Base-by-base conservation (phyloP, 352 stramenopile genomes). In the Globisporangium paroecandrum region DNA sequence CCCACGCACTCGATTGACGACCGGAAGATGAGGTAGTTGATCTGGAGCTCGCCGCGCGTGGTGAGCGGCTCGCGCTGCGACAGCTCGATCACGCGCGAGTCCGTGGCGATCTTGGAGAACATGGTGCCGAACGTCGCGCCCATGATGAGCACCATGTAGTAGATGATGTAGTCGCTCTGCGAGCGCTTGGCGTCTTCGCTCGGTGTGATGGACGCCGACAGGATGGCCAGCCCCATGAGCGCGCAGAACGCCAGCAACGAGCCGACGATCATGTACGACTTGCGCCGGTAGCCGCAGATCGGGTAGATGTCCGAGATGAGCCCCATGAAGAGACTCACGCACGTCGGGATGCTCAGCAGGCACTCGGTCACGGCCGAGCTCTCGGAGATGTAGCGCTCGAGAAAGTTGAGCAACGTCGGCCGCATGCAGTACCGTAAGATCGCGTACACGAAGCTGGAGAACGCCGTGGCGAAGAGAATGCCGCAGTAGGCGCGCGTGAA, bases 251-350 rank as follows among this genome's bases (percentile, higher is more conserved):
- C 85, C 18, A 93, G 20, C 29, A 81, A 20, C 25, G 72, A 82
- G 59, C 93, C 93, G 12, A 90, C 73, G 32, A 95, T 81, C 77
- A 97, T 97, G 76, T 98, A 97, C 22, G 90, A 91, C 77, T 97
- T 97, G 58, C 91, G 81, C 7, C 87, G 90, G 71, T 90, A 94
- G 54, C 90, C 87, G 43, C 71, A 78, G 65, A 98, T 94, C 6
- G 93, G 91, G 54, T 90, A 71, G 36, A 90, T 83, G 68, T 98
- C 93, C 22, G 82, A 94, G n/a, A 97, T 43, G 49, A 97, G 77
- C 12, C 91, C 93, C 66, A 93, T 79, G 36, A 97, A 86, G 34
- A 97, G 83, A 58, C 87, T 90, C 29, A 97, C 85, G 13, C 78
- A 91, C 73, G 89, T 97, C n/a, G 91, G 91, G 54, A 97, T 85